These are phyloP conservation scores for Mycosphaerelloides madeirae DNA, from an alignment of 2,329 filamentous ascomycete genomes.

Conservation along the genomic window DNA sequence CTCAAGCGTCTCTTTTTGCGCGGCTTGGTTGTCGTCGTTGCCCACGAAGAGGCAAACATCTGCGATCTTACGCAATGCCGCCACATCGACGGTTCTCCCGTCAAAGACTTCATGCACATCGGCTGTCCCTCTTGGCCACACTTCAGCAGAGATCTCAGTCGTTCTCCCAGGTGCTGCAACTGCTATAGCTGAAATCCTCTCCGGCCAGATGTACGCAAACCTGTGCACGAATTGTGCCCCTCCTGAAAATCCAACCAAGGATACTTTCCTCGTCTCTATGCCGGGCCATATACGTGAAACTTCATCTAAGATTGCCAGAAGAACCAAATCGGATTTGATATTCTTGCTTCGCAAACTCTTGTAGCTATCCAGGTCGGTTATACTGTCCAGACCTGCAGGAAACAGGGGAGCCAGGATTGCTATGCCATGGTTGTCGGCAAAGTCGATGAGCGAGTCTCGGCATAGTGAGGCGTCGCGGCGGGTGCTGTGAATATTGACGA, in stretches of 20 bases:
- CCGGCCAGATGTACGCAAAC: slow-evolving; percentile 11
- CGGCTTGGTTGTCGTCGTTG: slow-evolving; percentile 2
- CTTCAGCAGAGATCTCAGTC: slow-evolving; percentile 6
- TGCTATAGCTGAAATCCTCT: slow-evolving; percentile 7
- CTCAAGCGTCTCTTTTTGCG: slow-evolving; percentile 2
- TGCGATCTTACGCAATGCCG: slow-evolving; percentile 1
- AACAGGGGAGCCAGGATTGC: slow-evolving; percentile 13
- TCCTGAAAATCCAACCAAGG: slow-evolving; percentile 11
- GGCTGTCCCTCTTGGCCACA: slow-evolving; percentile 9
- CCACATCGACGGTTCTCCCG: slow-evolving; percentile 5
- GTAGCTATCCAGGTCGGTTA: slow-evolving; percentile 11
- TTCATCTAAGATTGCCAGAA: slow-evolving; percentile 12
- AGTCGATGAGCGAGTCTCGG: slow-evolving; percentile 8
- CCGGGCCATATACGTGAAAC: slow-evolving; percentile 11
- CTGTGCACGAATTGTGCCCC: slow-evolving; percentile 14
- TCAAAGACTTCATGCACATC: slow-evolving; percentile 4
- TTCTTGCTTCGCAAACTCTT: slow-evolving; percentile 5
- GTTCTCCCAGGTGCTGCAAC: slow-evolving; percentile 10
- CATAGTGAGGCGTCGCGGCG: slow-evolving; percentile 8
- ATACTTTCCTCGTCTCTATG: slow-evolving; percentile 3
- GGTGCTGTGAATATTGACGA: slow-evolving; percentile 12
- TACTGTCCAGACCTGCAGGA: slow-evolving; percentile 8
- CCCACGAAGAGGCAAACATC: slow-evolving; percentile 9
- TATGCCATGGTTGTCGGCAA: slow-evolving; percentile 8
- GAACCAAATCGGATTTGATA: slow-evolving; percentile 4